phyloP scores from a whole-genome alignment of 2,329 filamentous ascomycete species.

The Xenoacremonium recifei region DNA sequence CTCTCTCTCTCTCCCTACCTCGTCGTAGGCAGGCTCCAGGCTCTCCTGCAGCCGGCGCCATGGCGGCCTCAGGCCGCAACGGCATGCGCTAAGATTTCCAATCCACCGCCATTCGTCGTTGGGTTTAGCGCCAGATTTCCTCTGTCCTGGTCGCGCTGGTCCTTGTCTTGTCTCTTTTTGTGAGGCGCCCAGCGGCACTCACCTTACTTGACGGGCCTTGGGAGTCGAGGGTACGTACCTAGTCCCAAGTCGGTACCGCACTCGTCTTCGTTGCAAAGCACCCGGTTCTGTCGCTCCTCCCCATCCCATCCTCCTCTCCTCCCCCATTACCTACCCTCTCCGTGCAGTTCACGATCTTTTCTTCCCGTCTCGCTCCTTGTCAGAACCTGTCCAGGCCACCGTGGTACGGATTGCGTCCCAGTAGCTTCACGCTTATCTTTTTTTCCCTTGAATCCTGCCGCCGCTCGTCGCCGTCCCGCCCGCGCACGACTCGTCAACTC shows the following conservation, averaged over 20 bases:
- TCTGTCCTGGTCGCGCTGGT: conserved; percentile 16
- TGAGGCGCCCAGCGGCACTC: too few species aligned
- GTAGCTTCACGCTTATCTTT: conserved; percentile 22
- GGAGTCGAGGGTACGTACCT: conserved; percentile 31
- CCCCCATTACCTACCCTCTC: conserved; percentile 29
- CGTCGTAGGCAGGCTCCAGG: conserved; percentile 14
- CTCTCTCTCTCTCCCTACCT: conserved; percentile 12
- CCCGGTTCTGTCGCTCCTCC: conserved; percentile 37
- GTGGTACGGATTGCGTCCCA: conserved; percentile 23
- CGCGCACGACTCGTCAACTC: conserved; percentile 25
- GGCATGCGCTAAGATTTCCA: conserved; percentile 32
- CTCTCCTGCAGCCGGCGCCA: conserved; percentile 16
- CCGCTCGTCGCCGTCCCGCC: conserved; percentile 13
- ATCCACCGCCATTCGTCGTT: conserved; percentile 35
- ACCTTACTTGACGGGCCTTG: too few species aligned
- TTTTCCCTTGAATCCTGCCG: conserved; percentile 7
- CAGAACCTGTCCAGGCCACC: conserved; percentile 15
- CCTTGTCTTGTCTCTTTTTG: conserved; percentile 14
- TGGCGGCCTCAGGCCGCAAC: conserved; percentile 25
- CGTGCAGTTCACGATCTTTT: conserved; percentile 32
- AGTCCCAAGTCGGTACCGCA: conserved; percentile 27
- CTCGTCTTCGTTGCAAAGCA: conserved; percentile 28
- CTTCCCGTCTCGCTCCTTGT: conserved; percentile 17
- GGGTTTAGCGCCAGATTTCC: conserved; percentile 33
- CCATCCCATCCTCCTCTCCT: conserved; percentile 32